These are phyloP conservation scores for Cordyceps militaris DNA, from an alignment of 2,329 filamentous ascomycete genomes.

Conservation along the genomic window DNA sequence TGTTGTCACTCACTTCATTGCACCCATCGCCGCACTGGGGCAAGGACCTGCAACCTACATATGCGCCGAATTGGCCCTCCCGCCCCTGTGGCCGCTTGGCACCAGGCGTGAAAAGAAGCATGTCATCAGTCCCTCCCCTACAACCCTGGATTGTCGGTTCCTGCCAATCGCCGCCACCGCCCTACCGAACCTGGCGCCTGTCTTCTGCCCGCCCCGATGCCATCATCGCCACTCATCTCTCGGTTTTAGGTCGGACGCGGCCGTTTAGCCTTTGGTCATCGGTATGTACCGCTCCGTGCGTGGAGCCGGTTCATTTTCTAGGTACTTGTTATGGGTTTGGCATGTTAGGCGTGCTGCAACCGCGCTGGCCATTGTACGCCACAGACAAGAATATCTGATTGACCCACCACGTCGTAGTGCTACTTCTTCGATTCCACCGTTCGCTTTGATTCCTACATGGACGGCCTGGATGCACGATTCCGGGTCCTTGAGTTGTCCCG, in stretches of 20 bases:
- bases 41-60: background rate
- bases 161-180: background rate
- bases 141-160: background rate
- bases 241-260: slow-evolving; percentile 10
- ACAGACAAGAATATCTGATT: background rate
- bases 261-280: slow-evolving; percentile 1
- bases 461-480: background rate
- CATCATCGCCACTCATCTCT: background rate
- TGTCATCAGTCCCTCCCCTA: background rate
- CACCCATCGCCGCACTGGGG: background rate
- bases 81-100: background rate
- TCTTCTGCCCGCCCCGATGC: background rate
- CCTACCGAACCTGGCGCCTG: background rate
- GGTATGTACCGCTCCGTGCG: slow-evolving; percentile 5
- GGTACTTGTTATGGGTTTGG: background rate
- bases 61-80: background rate
- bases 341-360: too few relatives aligned
- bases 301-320: background rate
- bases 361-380: too few relatives aligned
- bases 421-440: background rate
- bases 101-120: background rate
- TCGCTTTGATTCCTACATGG: background rate
- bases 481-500: slow-evolving; percentile 7
- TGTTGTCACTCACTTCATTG: background rate
- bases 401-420: background rate